A percentile compares a stretch with the other conserved stretches of the same genome.
phyloP scores from a whole-genome alignment of 73 alveolate species.

The Durusdinium trenchii region DNA sequence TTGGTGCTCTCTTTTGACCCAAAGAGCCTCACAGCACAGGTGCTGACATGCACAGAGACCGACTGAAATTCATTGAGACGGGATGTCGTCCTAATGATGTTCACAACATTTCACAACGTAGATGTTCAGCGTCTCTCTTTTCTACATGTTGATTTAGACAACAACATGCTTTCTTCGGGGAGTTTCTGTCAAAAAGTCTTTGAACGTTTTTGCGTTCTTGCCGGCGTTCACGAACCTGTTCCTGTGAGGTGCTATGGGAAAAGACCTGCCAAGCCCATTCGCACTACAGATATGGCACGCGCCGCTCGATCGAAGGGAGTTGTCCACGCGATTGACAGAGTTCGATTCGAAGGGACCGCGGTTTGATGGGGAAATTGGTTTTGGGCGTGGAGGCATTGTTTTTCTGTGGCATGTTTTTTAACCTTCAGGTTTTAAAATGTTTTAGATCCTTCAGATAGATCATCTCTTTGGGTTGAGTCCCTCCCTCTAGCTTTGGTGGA shows the following conservation, averaged over 20 bases:
- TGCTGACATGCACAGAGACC: background rate
- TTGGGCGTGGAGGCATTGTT: too few species aligned
- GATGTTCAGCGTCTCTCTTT: background rate
- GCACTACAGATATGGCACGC: slow-evolving; percentile 72
- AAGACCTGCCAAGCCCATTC: slow-evolving; percentile 68
- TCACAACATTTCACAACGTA: background rate
- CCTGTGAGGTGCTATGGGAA: slow-evolving; percentile 70
- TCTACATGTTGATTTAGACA: too few species aligned
- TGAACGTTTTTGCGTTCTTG: background rate
- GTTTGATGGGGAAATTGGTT: too few species aligned
- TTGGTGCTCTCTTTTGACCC: slow-evolving; percentile 61
- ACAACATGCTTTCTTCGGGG: too few species aligned
- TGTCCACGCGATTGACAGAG: background rate
- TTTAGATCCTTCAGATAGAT: background rate
- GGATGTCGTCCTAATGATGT: background rate
- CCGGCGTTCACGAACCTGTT: background rate
- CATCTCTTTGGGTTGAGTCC: background rate
- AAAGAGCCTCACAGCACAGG: slow-evolving; percentile 62
- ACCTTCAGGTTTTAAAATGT: too few species aligned
- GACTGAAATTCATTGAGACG: background rate
- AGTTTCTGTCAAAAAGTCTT: background rate
- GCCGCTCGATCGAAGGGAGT: background rate
- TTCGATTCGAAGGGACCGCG: background rate
- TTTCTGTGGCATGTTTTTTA: too few species aligned
- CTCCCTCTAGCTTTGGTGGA: background rate